These are phyloP conservation scores for Glycine tomentella DNA, from an alignment of 306 rosid species.

Conservation along the genomic window DNA sequence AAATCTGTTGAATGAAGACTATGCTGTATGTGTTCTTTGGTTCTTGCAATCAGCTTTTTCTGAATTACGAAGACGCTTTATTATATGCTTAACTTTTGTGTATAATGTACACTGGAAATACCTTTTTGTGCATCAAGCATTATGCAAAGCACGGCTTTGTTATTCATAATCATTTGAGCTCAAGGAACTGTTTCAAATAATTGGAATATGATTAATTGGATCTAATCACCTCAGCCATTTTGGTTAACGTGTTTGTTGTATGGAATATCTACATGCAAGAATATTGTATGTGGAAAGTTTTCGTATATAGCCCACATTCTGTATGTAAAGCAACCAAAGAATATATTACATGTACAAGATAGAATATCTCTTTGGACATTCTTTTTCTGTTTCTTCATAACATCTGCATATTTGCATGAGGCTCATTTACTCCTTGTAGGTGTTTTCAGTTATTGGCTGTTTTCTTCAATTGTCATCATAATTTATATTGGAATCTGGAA, in stretches of 20 bases:
- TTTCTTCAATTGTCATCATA: slow-evolving; percentile 21
- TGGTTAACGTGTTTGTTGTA: too few relatives aligned
- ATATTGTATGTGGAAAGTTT: neutral
- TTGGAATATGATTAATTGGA: slow-evolving; percentile 20
- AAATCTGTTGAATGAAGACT: slow-evolving; percentile 31
- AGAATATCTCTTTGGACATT: slow-evolving; percentile 19
- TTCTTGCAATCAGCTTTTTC: slow-evolving; percentile 24
- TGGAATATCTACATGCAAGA: neutral
- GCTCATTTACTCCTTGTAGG: neutral
- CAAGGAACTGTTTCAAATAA: slow-evolving; percentile 8
- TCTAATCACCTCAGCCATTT: neutral
- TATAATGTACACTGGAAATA: neutral
- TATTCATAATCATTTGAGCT: neutral
- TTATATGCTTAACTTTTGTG: neutral
- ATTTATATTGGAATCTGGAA: neutral
- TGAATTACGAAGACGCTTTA: slow-evolving; percentile 26
- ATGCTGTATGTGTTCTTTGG: slow-evolving; percentile 9
- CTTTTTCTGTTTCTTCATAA: slow-evolving; percentile 13
- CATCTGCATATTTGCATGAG: slow-evolving; percentile 2
- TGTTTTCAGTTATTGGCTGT: slow-evolving; percentile 24
- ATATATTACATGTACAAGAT: neutral
- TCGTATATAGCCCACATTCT: neutral
- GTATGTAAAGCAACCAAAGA: slow-evolving; percentile 10
- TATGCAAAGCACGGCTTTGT: slow-evolving; percentile 9
- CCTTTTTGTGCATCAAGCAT: slow-evolving; percentile 8